These are phyloP conservation scores for Crithidia sp. DNA, from an alignment of 208 protist species.

Conservation along the genomic window DNA sequence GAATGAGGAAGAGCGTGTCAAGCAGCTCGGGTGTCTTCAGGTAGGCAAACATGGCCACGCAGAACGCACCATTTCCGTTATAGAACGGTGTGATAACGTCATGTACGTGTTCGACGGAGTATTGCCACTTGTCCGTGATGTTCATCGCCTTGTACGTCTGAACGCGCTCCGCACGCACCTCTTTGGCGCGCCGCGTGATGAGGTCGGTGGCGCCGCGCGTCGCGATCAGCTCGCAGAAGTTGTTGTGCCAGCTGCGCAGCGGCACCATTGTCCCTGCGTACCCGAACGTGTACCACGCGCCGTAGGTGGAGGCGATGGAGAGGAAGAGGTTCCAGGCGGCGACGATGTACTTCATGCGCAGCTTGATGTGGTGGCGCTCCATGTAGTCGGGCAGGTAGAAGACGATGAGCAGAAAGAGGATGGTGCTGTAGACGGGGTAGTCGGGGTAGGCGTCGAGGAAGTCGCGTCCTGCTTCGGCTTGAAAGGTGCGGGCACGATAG, in stretches of 20 bases:
- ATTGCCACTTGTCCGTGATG: constrained; percentile 29
- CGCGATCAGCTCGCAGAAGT: constrained; percentile 12
- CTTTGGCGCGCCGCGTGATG: constrained; percentile 14
- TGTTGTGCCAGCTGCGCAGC: constrained; percentile 21
- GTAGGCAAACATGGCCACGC: constrained; percentile 55
- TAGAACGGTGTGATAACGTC: constrained; percentile 18
- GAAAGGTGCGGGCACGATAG: constrained; percentile 16
- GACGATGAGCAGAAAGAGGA: constrained; percentile 27
- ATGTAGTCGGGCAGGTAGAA: constrained; percentile 39
- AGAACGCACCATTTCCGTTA: constrained; percentile 41
- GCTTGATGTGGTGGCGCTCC: constrained; percentile 21
- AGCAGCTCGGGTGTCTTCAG: constrained; percentile 78
- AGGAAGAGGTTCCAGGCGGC: constrained; percentile 84
- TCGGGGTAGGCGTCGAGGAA: constrained; percentile 32
- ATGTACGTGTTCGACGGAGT: constrained; percentile 1
- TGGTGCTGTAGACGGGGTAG: constrained; percentile 31
- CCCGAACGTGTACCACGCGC: constrained; percentile 46
- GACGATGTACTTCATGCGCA: constrained; percentile 51
- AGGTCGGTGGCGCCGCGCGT: constrained; percentile 16
- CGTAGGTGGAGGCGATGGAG: constrained; percentile 69
- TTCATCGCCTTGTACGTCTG: constrained; percentile 53
- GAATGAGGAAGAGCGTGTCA: constrained; percentile 70
- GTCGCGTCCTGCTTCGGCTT: constrained; percentile 25
- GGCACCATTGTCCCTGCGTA: constrained; percentile 30
- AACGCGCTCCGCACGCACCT: constrained; percentile 15